phyloP scores from a whole-genome alignment of 2,329 filamentous ascomycete species.

The Thelonectria discophora region DNA sequence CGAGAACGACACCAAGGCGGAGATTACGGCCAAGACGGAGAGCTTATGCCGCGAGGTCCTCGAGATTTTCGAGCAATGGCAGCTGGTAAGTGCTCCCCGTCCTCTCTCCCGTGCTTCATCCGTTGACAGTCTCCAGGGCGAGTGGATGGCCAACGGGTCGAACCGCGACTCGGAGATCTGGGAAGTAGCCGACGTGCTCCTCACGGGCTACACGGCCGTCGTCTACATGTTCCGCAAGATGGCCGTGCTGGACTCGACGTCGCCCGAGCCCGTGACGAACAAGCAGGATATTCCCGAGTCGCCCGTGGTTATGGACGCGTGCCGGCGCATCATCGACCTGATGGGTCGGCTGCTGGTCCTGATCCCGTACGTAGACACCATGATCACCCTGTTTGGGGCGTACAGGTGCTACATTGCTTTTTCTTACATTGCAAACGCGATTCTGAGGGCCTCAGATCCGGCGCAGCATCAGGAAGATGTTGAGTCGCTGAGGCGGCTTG shows the following conservation, averaged over 20 bases:
- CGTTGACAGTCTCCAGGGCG: slow-evolving; percentile 27
- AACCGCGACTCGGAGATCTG: slow-evolving; percentile 39
- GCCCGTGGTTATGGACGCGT: slow-evolving; percentile 41
- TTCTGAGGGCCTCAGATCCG: slow-evolving; percentile 34
- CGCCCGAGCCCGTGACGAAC: slow-evolving; percentile 38
- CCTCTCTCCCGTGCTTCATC: background rate
- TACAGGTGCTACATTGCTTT: slow-evolving; percentile 43
- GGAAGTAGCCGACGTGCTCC: slow-evolving; percentile 41
- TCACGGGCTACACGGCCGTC: slow-evolving; percentile 44
- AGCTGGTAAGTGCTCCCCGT: slow-evolving; percentile 30
- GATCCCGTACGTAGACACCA: slow-evolving; percentile 37
- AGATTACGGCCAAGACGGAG: slow-evolving; percentile 41
- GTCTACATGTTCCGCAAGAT: slow-evolving; percentile 49
- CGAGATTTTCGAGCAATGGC: slow-evolving; percentile 42
- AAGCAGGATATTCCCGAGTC: slow-evolving; percentile 44
- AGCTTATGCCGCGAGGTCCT: slow-evolving; percentile 41
- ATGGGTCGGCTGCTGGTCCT: slow-evolving; percentile 33
- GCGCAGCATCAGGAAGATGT: slow-evolving; percentile 32
- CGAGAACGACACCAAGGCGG: slow-evolving; percentile 27
- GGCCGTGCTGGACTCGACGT: slow-evolving; percentile 39
- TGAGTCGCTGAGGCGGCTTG: slow-evolving; percentile 31
- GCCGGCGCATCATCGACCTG: slow-evolving; percentile 35
- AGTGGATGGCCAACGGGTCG: slow-evolving; percentile 35
- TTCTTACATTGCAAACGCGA: slow-evolving; percentile 39
- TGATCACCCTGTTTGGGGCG: slow-evolving; percentile 40